phyloP scores from a whole-genome alignment of 2,329 filamentous ascomycete species.

The Monosporascus sp. region DNA sequence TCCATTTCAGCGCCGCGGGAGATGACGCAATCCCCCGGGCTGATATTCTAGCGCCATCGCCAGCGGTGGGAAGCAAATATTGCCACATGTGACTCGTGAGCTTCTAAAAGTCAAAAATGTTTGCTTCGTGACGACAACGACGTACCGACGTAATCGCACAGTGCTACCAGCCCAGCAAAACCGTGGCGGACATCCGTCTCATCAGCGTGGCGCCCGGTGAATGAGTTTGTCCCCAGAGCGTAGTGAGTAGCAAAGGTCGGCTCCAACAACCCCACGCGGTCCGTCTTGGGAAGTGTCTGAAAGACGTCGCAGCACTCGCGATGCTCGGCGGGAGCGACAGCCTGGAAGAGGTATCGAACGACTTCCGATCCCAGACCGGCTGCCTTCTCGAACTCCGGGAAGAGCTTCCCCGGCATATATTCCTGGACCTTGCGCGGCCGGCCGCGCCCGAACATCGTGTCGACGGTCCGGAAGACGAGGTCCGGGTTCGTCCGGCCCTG shows the following conservation, averaged over 20 bases:
- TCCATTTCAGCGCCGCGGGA: slow-evolving; percentile 8
- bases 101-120: too few species aligned
- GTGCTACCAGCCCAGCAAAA: slow-evolving; percentile 4
- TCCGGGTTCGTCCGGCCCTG: neutral
- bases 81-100: slow-evolving; percentile 1
- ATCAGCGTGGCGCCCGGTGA: slow-evolving; percentile 4
- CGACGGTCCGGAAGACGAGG: neutral
- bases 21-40: slow-evolving; percentile 3
- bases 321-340: slow-evolving; percentile 4
- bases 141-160: too few species aligned
- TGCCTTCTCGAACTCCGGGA: slow-evolving; percentile 1
- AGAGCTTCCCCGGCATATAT: neutral
- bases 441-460: neutral
- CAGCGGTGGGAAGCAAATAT: slow-evolving; percentile 7
- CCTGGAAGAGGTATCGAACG: slow-evolving; percentile 1
- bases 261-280: too few species aligned
- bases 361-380: slow-evolving; percentile 5
- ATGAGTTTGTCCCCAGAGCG: slow-evolving; percentile 4
- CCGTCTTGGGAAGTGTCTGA: neutral
- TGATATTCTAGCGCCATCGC: slow-evolving; percentile 3
- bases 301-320: slow-evolving; percentile 3
- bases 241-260: neutral
- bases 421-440: neutral
- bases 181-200: slow-evolving; percentile 6
- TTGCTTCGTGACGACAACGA: too few species aligned